These are phyloP conservation scores for Trichaptum fuscoviolaceum DNA, from an alignment of 768 basidiomycete species.

Conservation along the genomic window DNA sequence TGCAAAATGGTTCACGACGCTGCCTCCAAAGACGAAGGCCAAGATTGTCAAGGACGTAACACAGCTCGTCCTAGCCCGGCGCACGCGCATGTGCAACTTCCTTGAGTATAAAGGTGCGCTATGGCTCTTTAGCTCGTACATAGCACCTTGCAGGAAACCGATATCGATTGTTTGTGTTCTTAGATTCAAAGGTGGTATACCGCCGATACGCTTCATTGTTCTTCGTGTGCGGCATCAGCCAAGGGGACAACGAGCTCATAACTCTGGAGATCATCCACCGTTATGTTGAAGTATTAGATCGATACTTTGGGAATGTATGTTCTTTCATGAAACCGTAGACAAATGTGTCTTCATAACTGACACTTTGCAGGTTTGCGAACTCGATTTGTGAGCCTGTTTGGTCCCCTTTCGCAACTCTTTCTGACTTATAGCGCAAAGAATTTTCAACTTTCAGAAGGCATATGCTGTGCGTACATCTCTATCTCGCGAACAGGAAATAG, in stretches of 20 bases:
- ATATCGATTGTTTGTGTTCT: background rate
- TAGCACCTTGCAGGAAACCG: background rate
- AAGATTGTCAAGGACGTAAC: constrained; percentile 97
- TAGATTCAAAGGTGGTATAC: constrained; percentile 87
- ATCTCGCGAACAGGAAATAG: background rate
- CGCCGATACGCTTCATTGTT: constrained; percentile 93
- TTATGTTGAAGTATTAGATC: constrained; percentile 85
- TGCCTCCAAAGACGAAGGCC: constrained; percentile 72
- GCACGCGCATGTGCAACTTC: constrained; percentile 93
- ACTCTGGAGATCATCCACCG: constrained; percentile 92
- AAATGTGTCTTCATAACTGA: background rate
- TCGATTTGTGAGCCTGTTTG: constrained; percentile 67
- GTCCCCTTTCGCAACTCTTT: background rate
- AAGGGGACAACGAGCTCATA: constrained; percentile 85
- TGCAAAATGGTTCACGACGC: constrained; percentile 92
- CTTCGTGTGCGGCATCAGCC: constrained; percentile 85
- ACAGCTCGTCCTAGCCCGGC: constrained; percentile 81
- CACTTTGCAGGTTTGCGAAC: constrained; percentile 66
- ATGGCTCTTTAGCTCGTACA: background rate
- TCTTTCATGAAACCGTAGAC: background rate
- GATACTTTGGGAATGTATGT: constrained; percentile 47
- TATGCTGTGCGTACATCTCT: constrained; percentile 59
- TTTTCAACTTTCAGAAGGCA: constrained; percentile 97
- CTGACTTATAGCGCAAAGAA: constrained; percentile 39
- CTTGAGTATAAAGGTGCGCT: constrained; percentile 88